Evolutionary conservation across 257 asterid species (phyloP).

Genomic region (Lycium barbarum): DNA sequence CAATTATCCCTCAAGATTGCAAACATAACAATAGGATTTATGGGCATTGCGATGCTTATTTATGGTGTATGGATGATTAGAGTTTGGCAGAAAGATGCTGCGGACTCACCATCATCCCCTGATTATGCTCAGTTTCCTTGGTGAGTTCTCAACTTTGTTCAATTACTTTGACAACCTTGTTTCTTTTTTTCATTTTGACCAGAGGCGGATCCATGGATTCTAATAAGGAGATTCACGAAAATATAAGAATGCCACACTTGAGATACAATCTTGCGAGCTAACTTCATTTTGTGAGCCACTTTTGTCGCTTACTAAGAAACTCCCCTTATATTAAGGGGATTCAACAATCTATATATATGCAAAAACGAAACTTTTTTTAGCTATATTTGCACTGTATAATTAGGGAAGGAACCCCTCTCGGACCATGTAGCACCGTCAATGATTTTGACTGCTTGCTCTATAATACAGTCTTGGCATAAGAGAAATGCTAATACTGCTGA

Average conservation of each 20-base stretch:
- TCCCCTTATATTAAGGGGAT: neutral
- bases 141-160: slow-evolving; percentile 36
- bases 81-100: slow-evolving; percentile 48
- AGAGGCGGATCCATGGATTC: neutral
- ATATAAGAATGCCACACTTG: neutral
- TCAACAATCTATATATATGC: neutral
- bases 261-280: neutral
- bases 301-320: neutral
- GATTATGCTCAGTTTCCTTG: slow-evolving; percentile 48
- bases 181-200: neutral
- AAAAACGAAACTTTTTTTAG: no score
- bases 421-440: neutral
- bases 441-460: neutral
- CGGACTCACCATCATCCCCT: slow-evolving; percentile 33
- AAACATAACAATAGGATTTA: slow-evolving; percentile 47
- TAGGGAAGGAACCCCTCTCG: neutral
- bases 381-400: no score
- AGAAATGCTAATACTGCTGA: slow-evolving; percentile 1
- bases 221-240: neutral
- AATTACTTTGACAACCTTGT: neutral
- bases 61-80: slow-evolving; percentile 52
- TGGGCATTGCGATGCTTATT: slow-evolving; percentile 48
- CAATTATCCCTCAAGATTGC: slow-evolving; percentile 46
- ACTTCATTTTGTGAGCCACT: neutral
- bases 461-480: neutral